Base-by-base conservation (phyloP, 176 grass and related monocot genomes). In the Oryza punctata region DNA sequence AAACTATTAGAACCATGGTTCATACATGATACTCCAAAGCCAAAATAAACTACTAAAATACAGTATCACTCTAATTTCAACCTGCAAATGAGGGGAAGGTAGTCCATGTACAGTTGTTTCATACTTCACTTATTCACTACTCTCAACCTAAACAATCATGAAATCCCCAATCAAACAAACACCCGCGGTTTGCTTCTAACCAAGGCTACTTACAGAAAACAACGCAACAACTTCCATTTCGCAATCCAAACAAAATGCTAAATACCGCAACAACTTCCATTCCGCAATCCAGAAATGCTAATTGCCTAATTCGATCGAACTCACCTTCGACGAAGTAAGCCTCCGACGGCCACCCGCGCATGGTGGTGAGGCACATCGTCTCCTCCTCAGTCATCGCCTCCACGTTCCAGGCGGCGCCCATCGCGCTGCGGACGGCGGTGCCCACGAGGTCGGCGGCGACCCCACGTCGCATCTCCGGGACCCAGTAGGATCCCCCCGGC, bases 401-500 rank as follows among this genome's bases (percentile, higher is more conserved):
- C 41, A 69, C 26, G 2, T 74, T 67, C 26, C 16, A 12, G 11
- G 44, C 15, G 11, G 44, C 21, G 27, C 49, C 70, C 63, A 65
- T 81, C 28, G 79, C 67, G 60, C 26, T 6, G 72, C 83, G 26
- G 6, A 50, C 50, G 64, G 77, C 15, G 19, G 27, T 59, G 67
- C 83, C 84, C 15, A 90, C 32, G 45, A 95, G 89, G 67, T 90
- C 81, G 54, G 65, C 81, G 54, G 65, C 68, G 9, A 99, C 63
- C 33, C 91, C 89, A 14, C 81, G 89, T 68, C 73, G 78, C 23
- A 91, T 68, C 45, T 87, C 87, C 12, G 93, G 96, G 15, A 99
- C 91, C 93, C 91, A 99, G 87, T 99, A 96, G 10, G 96, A 98
- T 0, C 77, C 85, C 18, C 96, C 96, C 8, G 96, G 93, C 32